Conservation (phyloP, 352 stramenopile genomes). For the Pythium angustatum region DNA sequence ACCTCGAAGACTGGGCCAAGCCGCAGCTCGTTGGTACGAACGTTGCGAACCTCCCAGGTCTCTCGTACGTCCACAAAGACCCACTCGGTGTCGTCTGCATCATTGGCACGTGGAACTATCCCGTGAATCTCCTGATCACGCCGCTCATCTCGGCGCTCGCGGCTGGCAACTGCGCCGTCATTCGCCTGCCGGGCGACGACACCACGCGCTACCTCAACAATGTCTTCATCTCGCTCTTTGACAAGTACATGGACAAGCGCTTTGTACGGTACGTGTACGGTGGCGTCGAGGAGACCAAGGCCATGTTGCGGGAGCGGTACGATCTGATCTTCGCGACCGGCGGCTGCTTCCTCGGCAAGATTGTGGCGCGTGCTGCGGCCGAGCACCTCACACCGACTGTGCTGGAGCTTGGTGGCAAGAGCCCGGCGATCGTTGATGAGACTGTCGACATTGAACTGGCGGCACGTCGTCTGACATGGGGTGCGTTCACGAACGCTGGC, state of each 20-base stretch:
- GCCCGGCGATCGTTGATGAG: conserved; percentile 82
- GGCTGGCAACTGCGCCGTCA: conserved; percentile 92
- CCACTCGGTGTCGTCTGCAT: conserved; percentile 87
- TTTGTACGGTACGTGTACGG: conserved; percentile 86
- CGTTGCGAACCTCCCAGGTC: conserved; percentile 55
- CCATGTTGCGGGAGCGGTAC: conserved; percentile 68
- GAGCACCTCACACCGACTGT: conserved; percentile 93
- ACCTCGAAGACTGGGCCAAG: conserved; percentile 66
- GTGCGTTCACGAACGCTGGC: conserved; percentile 88
- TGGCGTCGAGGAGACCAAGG: conserved; percentile 77
- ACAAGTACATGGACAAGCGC: conserved; percentile 75
- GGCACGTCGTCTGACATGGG: conserved; percentile 84
- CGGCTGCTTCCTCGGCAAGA: conserved; percentile 78
- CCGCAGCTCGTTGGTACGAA: conserved; percentile 52
- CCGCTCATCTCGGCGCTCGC: conserved; percentile 55
- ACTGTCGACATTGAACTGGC: conserved; percentile 53
- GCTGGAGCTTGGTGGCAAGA: conserved; percentile 96
- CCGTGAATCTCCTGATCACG: conserved; percentile 60
- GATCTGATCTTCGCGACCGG: conserved; percentile 89
- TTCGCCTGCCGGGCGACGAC: conserved; percentile 92
- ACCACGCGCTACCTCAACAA: conserved; percentile 60
- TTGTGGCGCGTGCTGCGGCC: conserved; percentile 90
- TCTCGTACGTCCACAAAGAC: conserved; percentile 65
- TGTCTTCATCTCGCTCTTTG: conserved; percentile 55
- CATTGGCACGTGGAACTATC: conserved; percentile 94